Base-by-base conservation (phyloP, 139 green algal species). In the Asterochloris erici region DNA sequence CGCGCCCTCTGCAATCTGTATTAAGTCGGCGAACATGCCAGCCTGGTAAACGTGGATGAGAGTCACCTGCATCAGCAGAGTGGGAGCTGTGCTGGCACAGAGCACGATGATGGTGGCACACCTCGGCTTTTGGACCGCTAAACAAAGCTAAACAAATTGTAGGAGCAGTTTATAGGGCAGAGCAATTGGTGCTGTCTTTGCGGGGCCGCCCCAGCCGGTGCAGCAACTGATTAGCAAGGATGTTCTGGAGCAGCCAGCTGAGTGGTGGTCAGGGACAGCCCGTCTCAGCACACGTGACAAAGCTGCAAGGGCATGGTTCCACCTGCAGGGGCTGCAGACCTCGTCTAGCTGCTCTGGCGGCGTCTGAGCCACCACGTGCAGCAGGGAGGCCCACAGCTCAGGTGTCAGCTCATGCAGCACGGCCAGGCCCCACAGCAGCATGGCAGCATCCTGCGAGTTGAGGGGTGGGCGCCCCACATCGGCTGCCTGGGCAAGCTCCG, bases 21-120 rank as follows among this genome's bases (percentile, higher is more conserved):
- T 29, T 26, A 79, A 81, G 29, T 83, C 70, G 14, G 84, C 73
- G 79, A 88, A 88, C 84, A 88, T 79, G 76, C 69, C 84, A 15
- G 84, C 84, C 68, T 88, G 84, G 63, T 81, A 85, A 4, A 87
- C 62, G 63, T 87, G 84, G 0, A 87, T 82, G 24, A 87, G 84
- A 0, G 84, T 83, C 15, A 87, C 84, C 84, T 87, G 83, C 29
- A 73, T 15, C 74, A 68, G 14, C 17, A 71, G 21, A 71, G 66
- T 24, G 21, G 19, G 21, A 71, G 21, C 17, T 71, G 19, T 71
- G 66, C 66, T 26, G 17, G 66, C 21, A 24, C 66, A 71, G 66
- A 71, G 66, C 66, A 71, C 66, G 17, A 9, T 71, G 66, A 71
- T 21, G 4, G 17, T 71, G 66, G 17, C 15, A 29, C 63, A 6